Evolutionary conservation across 2,329 filamentous ascomycete species (phyloP).

Genomic region (Diaporthe amygdali): DNA sequence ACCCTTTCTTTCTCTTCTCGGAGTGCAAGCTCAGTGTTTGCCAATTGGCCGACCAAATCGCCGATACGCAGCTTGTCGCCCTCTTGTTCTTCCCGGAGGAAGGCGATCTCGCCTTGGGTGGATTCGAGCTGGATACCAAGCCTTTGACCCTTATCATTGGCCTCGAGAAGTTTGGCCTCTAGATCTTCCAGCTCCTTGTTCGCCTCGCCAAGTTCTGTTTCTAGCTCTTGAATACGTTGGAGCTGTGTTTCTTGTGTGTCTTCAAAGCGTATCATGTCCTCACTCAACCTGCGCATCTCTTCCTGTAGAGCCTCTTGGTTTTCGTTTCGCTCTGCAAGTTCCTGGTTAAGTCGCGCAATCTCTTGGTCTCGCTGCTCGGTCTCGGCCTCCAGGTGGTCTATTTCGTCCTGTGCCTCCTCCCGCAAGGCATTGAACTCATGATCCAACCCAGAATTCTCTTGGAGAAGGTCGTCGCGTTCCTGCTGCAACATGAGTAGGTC

Average conservation of each 20-base stretch:
- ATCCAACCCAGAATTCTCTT: conserved; percentile 63
- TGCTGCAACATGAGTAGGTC: conserved; percentile 80
- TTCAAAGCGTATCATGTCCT: conserved; percentile 84
- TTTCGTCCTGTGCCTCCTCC: conserved; percentile 69
- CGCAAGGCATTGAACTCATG: conserved; percentile 65
- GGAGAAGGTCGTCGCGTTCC: conserved; percentile 85
- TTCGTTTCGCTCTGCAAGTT: conserved; percentile 78
- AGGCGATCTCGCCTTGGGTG: conserved; percentile 89
- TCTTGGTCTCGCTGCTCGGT: conserved; percentile 75
- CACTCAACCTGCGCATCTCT: conserved; percentile 91
- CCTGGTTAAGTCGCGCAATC: conserved; percentile 70
- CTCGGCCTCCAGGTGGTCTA: conserved; percentile 72
- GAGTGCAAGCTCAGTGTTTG: conserved; percentile 78
- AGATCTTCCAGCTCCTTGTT: conserved; percentile 87
- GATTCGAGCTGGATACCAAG: conserved; percentile 92
- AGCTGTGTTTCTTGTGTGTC: conserved; percentile 85
- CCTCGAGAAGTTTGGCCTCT: conserved; percentile 82
- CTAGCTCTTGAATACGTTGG: conserved; percentile 79
- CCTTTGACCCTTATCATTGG: conserved; percentile 86
- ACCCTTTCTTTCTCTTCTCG: conserved; percentile 82
- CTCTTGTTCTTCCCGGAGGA: conserved; percentile 96
- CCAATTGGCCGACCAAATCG: conserved; percentile 84
- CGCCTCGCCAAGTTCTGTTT: conserved; percentile 81
- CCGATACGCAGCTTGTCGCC: conserved; percentile 97
- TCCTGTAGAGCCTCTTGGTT: conserved; percentile 91